Evolutionary conservation across 495 filamentous ascomycete genomes (phyloP).

Genomic region (Penicillium pancosmium): DNA sequence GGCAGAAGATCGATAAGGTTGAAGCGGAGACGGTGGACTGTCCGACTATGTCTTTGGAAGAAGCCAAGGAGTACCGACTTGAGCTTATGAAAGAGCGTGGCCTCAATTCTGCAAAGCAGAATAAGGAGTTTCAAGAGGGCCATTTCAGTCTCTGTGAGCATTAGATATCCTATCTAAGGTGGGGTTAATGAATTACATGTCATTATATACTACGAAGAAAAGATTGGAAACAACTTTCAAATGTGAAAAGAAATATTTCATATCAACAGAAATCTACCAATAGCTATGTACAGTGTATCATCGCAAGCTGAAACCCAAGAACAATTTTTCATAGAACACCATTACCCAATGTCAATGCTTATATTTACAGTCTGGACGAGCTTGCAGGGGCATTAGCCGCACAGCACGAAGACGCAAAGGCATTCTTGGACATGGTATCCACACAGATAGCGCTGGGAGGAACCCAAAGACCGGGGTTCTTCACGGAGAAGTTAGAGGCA

Average conservation of each 20-base stretch:
- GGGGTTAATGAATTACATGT: not conserved
- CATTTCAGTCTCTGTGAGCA: constrained; percentile 32
- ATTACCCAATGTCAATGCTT: constrained; percentile 4
- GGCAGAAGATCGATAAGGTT: constrained; percentile 20
- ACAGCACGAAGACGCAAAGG: constrained; percentile 32
- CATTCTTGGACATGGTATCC: constrained; percentile 30
- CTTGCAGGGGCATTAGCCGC: constrained; percentile 23
- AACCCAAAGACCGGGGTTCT: constrained; percentile 72
- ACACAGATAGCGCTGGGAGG: constrained; percentile 51
- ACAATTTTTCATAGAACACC: constrained; percentile 8
- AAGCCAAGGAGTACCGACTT: constrained; percentile 48
- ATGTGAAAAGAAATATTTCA: not conserved
- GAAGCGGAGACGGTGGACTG: constrained; percentile 29
- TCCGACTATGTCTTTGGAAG: constrained; percentile 41
- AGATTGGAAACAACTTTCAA: not conserved
- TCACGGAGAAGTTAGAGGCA: constrained; percentile 70
- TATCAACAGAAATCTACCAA: not conserved
- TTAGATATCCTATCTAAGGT: constrained; percentile 8
- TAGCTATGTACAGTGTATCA: constrained; percentile 1
- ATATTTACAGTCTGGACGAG: constrained; percentile 27
- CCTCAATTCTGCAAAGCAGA: constrained; percentile 10
- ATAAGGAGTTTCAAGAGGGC: constrained; percentile 23
- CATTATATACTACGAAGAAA: not conserved
- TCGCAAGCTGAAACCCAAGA: not conserved
- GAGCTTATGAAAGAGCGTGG: constrained; percentile 54